These are phyloP conservation scores for Colletotrichum liriopes DNA, from an alignment of 2,329 filamentous ascomycete genomes.

Conservation along the genomic window DNA sequence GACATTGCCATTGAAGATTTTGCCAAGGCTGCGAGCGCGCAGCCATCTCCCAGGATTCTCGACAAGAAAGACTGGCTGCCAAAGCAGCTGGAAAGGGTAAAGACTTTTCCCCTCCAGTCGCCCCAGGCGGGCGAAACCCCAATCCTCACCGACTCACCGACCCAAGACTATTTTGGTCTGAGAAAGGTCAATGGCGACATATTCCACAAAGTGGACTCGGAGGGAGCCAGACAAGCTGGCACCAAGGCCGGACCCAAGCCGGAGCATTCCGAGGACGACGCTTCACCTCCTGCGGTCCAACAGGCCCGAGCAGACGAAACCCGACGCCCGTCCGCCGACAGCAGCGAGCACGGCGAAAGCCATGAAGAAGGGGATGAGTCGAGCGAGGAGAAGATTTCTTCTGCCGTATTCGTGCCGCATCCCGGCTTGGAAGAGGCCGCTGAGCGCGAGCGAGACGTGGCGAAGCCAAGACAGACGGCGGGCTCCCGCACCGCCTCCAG, in stretches of 20 bases:
- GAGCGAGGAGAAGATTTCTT: slow-evolving; percentile 89
- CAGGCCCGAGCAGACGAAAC: slow-evolving; percentile 38
- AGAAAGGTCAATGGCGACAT: slow-evolving; percentile 43
- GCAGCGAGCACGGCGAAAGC: slow-evolving; percentile 56
- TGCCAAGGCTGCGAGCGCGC: slow-evolving; percentile 31
- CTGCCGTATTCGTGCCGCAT: slow-evolving; percentile 86
- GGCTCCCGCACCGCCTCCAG: slow-evolving; percentile 35
- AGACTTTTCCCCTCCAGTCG: slow-evolving; percentile 39
- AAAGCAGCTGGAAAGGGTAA: slow-evolving; percentile 33
- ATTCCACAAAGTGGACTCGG: slow-evolving; percentile 43
- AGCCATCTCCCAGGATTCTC: slow-evolving; percentile 44
- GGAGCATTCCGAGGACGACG: slow-evolving; percentile 20
- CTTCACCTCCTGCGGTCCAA: slow-evolving; percentile 26
- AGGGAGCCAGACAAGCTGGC: slow-evolving; percentile 2
- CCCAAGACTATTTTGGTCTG: slow-evolving; percentile 42
- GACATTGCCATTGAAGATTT: slow-evolving; percentile 43
- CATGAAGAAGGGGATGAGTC: slow-evolving; percentile 72
- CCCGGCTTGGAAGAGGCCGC: slow-evolving; percentile 66
- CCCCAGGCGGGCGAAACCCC: slow-evolving; percentile 39
- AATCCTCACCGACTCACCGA: slow-evolving; percentile 41
- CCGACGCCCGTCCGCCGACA: slow-evolving; percentile 57
- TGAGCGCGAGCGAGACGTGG: slow-evolving; percentile 49
- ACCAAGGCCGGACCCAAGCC: slow-evolving; percentile 34
- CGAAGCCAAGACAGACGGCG: slow-evolving; percentile 45
- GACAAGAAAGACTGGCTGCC: slow-evolving; percentile 45